Percentiles rank a stretch among this genome's conserved stretches.
Evolutionary conservation across 345 rosid species (phyloP).

Genomic region (Raphanus raphanistrum): DNA sequence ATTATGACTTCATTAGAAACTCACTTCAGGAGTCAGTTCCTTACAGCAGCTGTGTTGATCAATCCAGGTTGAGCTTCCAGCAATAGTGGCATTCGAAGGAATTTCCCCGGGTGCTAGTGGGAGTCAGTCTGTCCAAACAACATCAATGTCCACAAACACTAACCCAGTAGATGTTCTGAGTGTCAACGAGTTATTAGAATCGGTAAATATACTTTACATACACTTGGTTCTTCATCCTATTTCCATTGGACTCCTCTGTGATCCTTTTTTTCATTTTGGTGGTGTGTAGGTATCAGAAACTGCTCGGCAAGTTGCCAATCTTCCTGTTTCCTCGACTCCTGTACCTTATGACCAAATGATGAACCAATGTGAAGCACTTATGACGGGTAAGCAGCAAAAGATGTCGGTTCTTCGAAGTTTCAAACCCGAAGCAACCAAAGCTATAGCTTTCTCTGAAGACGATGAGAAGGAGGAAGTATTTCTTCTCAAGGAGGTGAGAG

Average conservation of each 20-base stretch:
- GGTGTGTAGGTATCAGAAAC: slow-evolving; percentile 74
- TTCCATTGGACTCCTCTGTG: neutral
- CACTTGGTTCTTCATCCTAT: neutral
- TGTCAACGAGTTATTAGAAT: slow-evolving; percentile 79
- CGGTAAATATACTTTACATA: slow-evolving; percentile 48
- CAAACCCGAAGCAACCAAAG: slow-evolving; percentile 60
- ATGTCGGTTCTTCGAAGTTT: slow-evolving; percentile 89
- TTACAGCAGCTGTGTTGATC: slow-evolving; percentile 25
- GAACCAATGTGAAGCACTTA: slow-evolving; percentile 91
- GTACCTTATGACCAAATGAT: slow-evolving; percentile 89
- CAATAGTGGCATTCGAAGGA: slow-evolving; percentile 63
- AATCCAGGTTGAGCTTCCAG: slow-evolving; percentile 63
- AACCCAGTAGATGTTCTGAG: slow-evolving; percentile 57
- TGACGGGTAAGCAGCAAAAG: slow-evolving; percentile 84
- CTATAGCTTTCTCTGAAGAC: slow-evolving; percentile 42
- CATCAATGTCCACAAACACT: slow-evolving; percentile 54
- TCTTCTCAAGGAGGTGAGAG: slow-evolving; percentile 52
- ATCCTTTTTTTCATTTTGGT: neutral
- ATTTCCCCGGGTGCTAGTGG: slow-evolving; percentile 63
- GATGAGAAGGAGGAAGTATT: slow-evolving; percentile 39
- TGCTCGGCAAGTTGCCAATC: slow-evolving; percentile 84
- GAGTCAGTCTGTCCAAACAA: slow-evolving; percentile 45
- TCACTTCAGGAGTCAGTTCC: slow-evolving; percentile 3
- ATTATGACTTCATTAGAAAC: slow-evolving; percentile 16
- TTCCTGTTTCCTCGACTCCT: slow-evolving; percentile 60